Evolutionary conservation across 768 basidiomycete species (phyloP).

Genomic region (Hortiboletus campestris): DNA sequence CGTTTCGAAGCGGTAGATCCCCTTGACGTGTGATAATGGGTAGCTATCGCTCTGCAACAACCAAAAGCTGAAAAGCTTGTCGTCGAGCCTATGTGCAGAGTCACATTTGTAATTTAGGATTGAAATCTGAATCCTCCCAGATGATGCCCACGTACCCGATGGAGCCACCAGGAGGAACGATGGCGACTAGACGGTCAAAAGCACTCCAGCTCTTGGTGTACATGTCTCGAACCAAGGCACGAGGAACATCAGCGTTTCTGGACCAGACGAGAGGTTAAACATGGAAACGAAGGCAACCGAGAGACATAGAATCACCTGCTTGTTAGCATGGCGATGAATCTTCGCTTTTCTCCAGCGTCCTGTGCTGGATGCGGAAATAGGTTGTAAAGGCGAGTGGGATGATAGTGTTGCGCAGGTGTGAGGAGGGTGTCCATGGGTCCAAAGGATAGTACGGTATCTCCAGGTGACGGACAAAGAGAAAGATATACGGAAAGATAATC

Average conservation of each 20-base stretch:
- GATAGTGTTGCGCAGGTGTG: constrained; percentile 70
- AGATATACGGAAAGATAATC: constrained; percentile 77
- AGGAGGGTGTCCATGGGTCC: constrained; percentile 80
- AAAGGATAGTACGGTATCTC: constrained; percentile 76
- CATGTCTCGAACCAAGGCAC: constrained; percentile 84
- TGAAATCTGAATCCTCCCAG: not conserved
- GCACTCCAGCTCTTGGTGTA: constrained; percentile 94
- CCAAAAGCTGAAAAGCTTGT: constrained; percentile 91
- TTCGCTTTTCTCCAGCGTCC: constrained; percentile 66
- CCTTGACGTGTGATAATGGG: constrained; percentile 77
- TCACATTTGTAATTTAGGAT: not conserved
- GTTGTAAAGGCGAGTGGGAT: constrained; percentile 71
- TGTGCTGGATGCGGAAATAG: constrained; percentile 82
- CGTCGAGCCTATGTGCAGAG: constrained; percentile 61
- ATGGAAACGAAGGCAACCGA: not conserved
- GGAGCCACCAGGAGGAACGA: constrained; percentile 87
- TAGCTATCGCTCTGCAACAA: constrained; percentile 75
- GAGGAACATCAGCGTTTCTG: constrained; percentile 82
- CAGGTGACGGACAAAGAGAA: constrained; percentile 66
- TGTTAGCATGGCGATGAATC: constrained; percentile 69
- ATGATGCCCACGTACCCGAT: constrained; percentile 60
- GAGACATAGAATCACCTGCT: constrained; percentile 51
- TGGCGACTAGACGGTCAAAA: constrained; percentile 83
- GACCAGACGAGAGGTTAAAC: constrained; percentile 1
- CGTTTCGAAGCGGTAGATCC: constrained; percentile 84